A percentile compares a stretch with the other conserved stretches of the same genome.
Evolutionary conservation across 2,329 filamentous ascomycete genomes (phyloP).

Genomic region (Neopestalotiopsis clavispora): DNA sequence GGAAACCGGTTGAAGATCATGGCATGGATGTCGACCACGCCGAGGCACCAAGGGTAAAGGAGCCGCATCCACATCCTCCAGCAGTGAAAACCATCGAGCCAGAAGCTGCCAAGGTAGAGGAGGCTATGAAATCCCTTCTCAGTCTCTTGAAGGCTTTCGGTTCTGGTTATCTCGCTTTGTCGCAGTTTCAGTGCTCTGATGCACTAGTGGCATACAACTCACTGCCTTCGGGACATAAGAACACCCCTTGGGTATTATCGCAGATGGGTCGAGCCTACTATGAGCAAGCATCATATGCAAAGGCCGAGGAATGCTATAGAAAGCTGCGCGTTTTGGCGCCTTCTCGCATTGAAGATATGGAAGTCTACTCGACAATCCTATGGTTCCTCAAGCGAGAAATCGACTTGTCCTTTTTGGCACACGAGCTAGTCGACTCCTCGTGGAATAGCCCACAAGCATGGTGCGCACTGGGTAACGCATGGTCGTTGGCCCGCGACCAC

Average conservation of each 20-base stretch:
- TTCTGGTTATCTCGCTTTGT: slow-evolving; percentile 77
- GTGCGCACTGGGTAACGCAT: slow-evolving; percentile 94
- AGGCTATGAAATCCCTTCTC: slow-evolving; percentile 77
- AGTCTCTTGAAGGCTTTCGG: slow-evolving; percentile 84
- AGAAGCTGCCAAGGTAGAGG: slow-evolving; percentile 71
- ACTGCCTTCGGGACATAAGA: slow-evolving; percentile 76
- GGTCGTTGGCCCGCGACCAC: slow-evolving; percentile 89
- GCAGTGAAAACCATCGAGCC: slow-evolving; percentile 46
- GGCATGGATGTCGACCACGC: slow-evolving; percentile 72
- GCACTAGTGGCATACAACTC: slow-evolving; percentile 76
- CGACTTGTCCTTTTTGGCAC: slow-evolving; percentile 88
- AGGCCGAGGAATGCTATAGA: slow-evolving; percentile 86
- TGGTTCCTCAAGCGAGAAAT: slow-evolving; percentile 96
- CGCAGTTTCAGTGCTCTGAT: slow-evolving; percentile 78
- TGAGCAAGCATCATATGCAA: slow-evolving; percentile 83
- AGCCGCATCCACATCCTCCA: slow-evolving; percentile 43
- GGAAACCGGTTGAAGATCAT: slow-evolving; percentile 74
- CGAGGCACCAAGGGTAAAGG: slow-evolving; percentile 57
- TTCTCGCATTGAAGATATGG: slow-evolving; percentile 90
- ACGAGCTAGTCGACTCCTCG: slow-evolving; percentile 85
- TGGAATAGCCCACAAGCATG: slow-evolving; percentile 93
- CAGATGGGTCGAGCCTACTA: slow-evolving; percentile 91
- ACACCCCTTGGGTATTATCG: slow-evolving; percentile 91
- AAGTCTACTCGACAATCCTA: slow-evolving; percentile 97
- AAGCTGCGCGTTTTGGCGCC: slow-evolving; percentile 81